These are phyloP conservation scores for Hericium alpestre DNA, from an alignment of 768 basidiomycete genomes.

Conservation along the genomic window DNA sequence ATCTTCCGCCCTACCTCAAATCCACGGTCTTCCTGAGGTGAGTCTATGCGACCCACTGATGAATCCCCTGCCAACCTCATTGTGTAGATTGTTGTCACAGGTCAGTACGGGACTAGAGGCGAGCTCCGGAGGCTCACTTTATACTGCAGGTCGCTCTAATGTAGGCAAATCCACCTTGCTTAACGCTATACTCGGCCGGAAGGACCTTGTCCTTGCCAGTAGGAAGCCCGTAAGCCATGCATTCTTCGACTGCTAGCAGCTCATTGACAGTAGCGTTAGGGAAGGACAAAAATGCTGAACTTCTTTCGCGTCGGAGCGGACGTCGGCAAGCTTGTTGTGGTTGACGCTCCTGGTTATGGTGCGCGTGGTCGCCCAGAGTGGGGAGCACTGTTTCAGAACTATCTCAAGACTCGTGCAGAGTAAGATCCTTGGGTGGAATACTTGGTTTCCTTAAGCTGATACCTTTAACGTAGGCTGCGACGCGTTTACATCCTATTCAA, in stretches of 20 bases:
- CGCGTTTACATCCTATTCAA: constrained; percentile 66
- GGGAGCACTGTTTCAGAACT: constrained; percentile 60
- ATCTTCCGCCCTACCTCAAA: constrained; percentile 6
- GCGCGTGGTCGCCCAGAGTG: constrained; percentile 63
- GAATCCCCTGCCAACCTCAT: background rate
- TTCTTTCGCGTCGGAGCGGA: constrained; percentile 57
- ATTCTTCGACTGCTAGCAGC: background rate
- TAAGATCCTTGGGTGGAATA: constrained; percentile 23
- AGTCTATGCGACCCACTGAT: background rate
- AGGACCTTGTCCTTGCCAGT: constrained; percentile 47
- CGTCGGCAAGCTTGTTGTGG: constrained; percentile 48
- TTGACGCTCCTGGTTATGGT: constrained; percentile 79
- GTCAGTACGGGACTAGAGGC: background rate
- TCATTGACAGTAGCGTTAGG: constrained; percentile 28
- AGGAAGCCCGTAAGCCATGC: constrained; percentile 51
- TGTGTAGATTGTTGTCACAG: constrained; percentile 12
- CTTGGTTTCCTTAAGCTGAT: background rate
- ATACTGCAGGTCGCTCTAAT: constrained; percentile 56
- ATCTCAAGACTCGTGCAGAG: constrained; percentile 51
- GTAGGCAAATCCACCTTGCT: constrained; percentile 68
- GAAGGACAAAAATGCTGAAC: constrained; percentile 60
- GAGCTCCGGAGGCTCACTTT: constrained; percentile 2
- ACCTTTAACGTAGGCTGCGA: constrained; percentile 37
- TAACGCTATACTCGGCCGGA: constrained; percentile 56
- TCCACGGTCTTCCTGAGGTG: constrained; percentile 15